Base-by-base conservation (phyloP, 106 monocot species). In the Dioscorea dumetorum region DNA sequence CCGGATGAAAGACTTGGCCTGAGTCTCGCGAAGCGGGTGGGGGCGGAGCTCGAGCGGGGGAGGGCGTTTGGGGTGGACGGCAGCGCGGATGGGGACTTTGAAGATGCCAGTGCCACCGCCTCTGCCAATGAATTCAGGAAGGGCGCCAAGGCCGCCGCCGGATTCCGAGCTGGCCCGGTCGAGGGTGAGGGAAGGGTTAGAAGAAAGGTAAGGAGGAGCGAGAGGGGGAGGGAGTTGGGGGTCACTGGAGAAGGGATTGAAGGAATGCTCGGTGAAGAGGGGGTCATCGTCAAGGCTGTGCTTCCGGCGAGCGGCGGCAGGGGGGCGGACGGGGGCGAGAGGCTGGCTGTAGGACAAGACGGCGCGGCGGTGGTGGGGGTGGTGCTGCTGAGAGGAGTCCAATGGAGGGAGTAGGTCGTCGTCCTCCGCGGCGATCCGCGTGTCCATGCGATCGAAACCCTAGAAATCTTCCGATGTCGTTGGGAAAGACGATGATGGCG, bases 11-110 rank as follows among this genome's bases (percentile, higher is more conserved):
- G 84, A 72, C 5, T 91, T 88, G 10, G 70, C 84, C 82, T 97
- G 95, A 20, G 91, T 97, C 72, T 97, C 95, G 2, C 95, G 79
- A 0, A 91, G 74, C 16, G 95, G 91, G 61, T 87, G 95, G 11
- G 91, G 91, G 18, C 91, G 78, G 56, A 97, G 57, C 64, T 91
- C 95, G 28, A 97, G 60, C 0, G 86, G 67, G 0, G 95, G 88
- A 0, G 95, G 95, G 0, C 88, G 85, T 14, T 28, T 72, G 9
- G 95, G 88, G 66, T 82, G 88, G 69, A 89, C 76, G 16, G 95
- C 81, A 10, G 95, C 84, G 2, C 91, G 76, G 23, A 67, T 56
- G 21, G 95, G 91, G 4, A 87, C 67, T 12, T 78, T 77, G 76
- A 88, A 97, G 74, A 91, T 86, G 18, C 95, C 91, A 12, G 65